Conservation (phyloP, 2,329 filamentous ascomycete genomes). For the Arthrobotrys megalospora region DNA sequence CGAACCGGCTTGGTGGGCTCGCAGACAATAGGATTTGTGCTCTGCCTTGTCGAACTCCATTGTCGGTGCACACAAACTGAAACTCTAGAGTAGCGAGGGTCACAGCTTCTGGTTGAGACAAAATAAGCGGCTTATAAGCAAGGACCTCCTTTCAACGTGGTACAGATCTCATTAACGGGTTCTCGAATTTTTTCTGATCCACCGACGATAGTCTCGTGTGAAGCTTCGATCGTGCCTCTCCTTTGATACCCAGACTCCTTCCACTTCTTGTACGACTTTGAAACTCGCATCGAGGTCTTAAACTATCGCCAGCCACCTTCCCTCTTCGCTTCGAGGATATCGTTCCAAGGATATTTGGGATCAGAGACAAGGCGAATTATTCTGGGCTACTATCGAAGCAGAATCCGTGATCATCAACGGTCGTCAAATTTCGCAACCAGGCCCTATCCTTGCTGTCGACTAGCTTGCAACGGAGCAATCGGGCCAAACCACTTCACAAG, state of each 20-base stretch:
- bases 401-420: slow-evolving; percentile 51
- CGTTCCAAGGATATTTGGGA: slow-evolving; percentile 51
- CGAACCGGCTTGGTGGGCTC: slow-evolving; percentile 44
- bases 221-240: slow-evolving; percentile 50
- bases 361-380: slow-evolving; percentile 35
- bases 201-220: slow-evolving; percentile 41
- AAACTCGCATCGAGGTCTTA: slow-evolving; percentile 61
- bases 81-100: slow-evolving; percentile 45
- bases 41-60: slow-evolving; percentile 35
- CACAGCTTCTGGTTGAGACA: slow-evolving; percentile 44
- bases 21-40: slow-evolving; percentile 37
- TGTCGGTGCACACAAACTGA: slow-evolving; percentile 52
- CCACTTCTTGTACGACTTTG: slow-evolving; percentile 58
- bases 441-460: slow-evolving; percentile 57
- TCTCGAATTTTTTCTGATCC: slow-evolving; percentile 52
- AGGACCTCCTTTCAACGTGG: slow-evolving; percentile 54
- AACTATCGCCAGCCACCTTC: slow-evolving; percentile 59
- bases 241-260: slow-evolving; percentile 46
- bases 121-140: slow-evolving; percentile 57
- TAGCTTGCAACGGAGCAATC: slow-evolving; percentile 59
- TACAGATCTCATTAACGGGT: slow-evolving; percentile 52
- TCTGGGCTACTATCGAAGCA: slow-evolving; percentile 43
- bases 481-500: slow-evolving; percentile 51
- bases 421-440: slow-evolving; percentile 57
- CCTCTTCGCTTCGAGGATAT: slow-evolving; percentile 61